Conservation (phyloP, 2,329 filamentous ascomycete genomes). For the Whalleya microplaca region DNA sequence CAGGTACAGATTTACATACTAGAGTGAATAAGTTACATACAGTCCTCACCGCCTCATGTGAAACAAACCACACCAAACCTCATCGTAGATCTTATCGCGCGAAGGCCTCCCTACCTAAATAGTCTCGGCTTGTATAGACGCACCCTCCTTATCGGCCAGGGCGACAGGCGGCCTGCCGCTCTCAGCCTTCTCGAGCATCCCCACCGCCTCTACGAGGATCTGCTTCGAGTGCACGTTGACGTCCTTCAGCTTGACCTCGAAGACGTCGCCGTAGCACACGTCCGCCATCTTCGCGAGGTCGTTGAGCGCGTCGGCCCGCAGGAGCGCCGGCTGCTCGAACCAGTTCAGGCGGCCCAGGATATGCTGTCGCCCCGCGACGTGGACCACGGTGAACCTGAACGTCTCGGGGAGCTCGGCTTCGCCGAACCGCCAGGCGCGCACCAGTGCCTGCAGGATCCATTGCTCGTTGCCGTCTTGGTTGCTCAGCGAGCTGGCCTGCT, state of each 20-base stretch:
- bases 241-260: constrained; percentile 58
- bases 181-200: constrained; percentile 29
- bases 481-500: constrained; percentile 49
- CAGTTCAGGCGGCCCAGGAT: constrained; percentile 52
- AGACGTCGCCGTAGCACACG: constrained; percentile 54
- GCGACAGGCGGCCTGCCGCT: not conserved
- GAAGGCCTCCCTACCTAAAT: too few species aligned
- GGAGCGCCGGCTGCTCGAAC: constrained; percentile 50
- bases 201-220: constrained; percentile 52
- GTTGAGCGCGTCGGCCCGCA: constrained; percentile 46
- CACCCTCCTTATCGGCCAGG: too few species aligned
- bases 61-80: too few species aligned
- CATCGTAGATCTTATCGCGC: too few species aligned
- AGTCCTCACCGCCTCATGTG: too few species aligned
- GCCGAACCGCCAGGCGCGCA: constrained; percentile 61
- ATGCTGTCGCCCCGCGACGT: constrained; percentile 38
- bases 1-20: too few species aligned
- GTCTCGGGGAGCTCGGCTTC: constrained; percentile 51
- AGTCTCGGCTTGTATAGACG: too few species aligned
- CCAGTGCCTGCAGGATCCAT: constrained; percentile 63
- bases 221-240: constrained; percentile 53
- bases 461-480: constrained; percentile 49
- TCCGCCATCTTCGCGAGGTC: constrained; percentile 45
- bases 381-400: constrained; percentile 52
- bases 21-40: too few species aligned